Evolutionary conservation across 352 stramenopile species (phyloP).

Genomic region (Phytophthora lateralis): DNA sequence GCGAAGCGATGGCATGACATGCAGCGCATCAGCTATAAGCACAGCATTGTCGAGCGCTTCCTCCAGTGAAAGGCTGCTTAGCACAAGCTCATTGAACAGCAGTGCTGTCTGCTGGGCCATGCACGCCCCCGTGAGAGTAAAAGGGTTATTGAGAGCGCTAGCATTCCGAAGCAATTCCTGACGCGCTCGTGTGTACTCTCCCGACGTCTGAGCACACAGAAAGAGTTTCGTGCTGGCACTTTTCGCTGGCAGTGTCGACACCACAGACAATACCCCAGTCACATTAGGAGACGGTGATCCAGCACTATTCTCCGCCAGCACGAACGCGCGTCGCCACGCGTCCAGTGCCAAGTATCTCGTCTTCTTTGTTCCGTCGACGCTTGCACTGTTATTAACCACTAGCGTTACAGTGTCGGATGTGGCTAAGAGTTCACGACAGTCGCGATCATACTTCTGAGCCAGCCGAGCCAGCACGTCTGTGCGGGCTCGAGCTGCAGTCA

Average conservation of each 20-base stretch:
- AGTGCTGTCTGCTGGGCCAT: conserved; percentile 43
- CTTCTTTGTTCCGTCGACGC: conserved; percentile 1
- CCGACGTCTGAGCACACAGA: conserved; percentile 26
- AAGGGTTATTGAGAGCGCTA: conserved; percentile 13
- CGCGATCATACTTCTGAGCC: conserved; percentile 28
- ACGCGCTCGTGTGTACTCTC: conserved; percentile 16
- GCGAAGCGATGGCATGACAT: conserved; percentile 21
- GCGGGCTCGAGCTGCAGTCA: conserved; percentile 31
- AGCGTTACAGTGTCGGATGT: conserved; percentile 24
- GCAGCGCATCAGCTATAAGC: conserved; percentile 26
- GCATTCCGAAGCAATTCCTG: conserved; percentile 15
- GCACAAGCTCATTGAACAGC: conserved; percentile 29
- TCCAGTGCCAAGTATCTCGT: conserved; percentile 26
- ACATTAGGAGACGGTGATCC: conserved; percentile 7
- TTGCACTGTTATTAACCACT: conserved; percentile 8
- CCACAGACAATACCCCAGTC: conserved; percentile 10
- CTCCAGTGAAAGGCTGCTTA: conserved; percentile 27
- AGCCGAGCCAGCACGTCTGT: conserved; percentile 35
- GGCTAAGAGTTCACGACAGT: conserved; percentile 25
- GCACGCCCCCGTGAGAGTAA: conserved; percentile 36
- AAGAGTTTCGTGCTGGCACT: conserved; percentile 19
- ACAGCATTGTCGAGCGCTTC: conserved; percentile 33
- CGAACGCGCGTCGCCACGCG: conserved; percentile 34
- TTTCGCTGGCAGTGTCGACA: conserved; percentile 11
- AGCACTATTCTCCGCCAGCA: conserved; percentile 23